Percentiles rank a stretch among this genome's conserved stretches.
These are phyloP conservation scores for Lichtheimia ramosa DNA, from an alignment of 371 early-diverging fungal species.

Conservation along the genomic window DNA sequence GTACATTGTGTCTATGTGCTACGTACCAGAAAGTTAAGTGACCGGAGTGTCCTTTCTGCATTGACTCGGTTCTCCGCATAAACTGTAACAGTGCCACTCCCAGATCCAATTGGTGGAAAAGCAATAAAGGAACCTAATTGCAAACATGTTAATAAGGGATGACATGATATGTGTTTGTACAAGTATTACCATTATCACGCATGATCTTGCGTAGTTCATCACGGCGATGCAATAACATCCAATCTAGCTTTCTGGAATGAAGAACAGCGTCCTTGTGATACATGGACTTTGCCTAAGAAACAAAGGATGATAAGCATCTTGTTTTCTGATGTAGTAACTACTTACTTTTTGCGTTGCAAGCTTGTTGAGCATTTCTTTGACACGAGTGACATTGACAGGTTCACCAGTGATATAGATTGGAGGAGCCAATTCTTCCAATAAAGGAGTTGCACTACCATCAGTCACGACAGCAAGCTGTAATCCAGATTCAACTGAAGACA, in stretches of 20 bases:
- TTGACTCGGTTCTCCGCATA: constrained; percentile 74
- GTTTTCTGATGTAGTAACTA: too few relatives aligned
- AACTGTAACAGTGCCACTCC: constrained; percentile 49
- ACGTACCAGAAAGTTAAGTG: constrained; percentile 70
- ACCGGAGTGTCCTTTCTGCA: constrained; percentile 70
- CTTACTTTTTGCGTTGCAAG: constrained; percentile 46
- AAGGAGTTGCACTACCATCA: constrained; percentile 12
- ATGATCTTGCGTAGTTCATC: constrained; percentile 69
- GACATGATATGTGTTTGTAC: neutral
- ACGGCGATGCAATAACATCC: constrained; percentile 66
- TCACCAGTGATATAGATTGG: constrained; percentile 47
- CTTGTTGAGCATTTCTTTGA: constrained; percentile 49
- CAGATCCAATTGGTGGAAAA: constrained; percentile 66
- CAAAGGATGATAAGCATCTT: neutral
- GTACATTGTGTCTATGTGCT: too few relatives aligned
- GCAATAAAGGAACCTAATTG: constrained; percentile 51
- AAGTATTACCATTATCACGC: constrained; percentile 66
- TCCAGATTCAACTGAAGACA: constrained; percentile 8
- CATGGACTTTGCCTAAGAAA: constrained; percentile 44
- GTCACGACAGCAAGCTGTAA: constrained; percentile 17
- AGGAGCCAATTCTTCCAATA: constrained; percentile 20
- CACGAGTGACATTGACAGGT: constrained; percentile 33
- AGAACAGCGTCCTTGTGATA: constrained; percentile 41
- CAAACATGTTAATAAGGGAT: neutral
- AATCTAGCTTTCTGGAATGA: constrained; percentile 71